Evolutionary conservation across 1,139 yeast genomes (phyloP), one percentile per base, ranked within the genome.

Genomic region (Hyphopichia pseudoburtonii): DNA sequence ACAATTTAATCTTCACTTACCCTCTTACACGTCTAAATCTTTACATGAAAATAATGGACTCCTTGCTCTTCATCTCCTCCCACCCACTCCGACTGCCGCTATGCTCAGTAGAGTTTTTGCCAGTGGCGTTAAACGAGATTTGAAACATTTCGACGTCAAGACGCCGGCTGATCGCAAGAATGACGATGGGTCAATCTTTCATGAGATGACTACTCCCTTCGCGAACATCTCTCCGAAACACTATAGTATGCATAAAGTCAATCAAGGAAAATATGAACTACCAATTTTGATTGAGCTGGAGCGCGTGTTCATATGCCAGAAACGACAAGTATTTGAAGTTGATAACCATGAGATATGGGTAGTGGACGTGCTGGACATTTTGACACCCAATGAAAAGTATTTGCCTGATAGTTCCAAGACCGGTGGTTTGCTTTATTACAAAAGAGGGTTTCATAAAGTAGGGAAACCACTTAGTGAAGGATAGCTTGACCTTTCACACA

Each of bases 331-430:
- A 6, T 70, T 86, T 38, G 60, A 60, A 15, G 80, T 88, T 0
- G 88, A 83, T 41, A 86, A 83, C 48, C 96, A 89, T 57, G 96
- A 88, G 55, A 80, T 89, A 2, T 88, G 96, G 95, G 80, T 86
- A 3, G 94, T 86, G 3, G 70, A 73, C 40, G 86, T 84, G 2
- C 56, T 71, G 26, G 82, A 82, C 35, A 73, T 81, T 4, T 38
- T 75, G 17, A 40, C 44, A 3, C 62, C 69, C 19, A 56, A 62
- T 21, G 51, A 53, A 18, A 46, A 50, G 2, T 56, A 56, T n/a
- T 45, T 23, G 9, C 14, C 28, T 5, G 44, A 46, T 5, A 29
- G 34, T 2, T 40, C 43, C 8, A 51, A 51, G 38, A 59, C 72
- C 2, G 88, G 88, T 3, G 88, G 88, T 0, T 55, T 85, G 32